phyloP scores from a whole-genome alignment of 2,329 filamentous ascomycete species.

The Apiospora hydei region DNA sequence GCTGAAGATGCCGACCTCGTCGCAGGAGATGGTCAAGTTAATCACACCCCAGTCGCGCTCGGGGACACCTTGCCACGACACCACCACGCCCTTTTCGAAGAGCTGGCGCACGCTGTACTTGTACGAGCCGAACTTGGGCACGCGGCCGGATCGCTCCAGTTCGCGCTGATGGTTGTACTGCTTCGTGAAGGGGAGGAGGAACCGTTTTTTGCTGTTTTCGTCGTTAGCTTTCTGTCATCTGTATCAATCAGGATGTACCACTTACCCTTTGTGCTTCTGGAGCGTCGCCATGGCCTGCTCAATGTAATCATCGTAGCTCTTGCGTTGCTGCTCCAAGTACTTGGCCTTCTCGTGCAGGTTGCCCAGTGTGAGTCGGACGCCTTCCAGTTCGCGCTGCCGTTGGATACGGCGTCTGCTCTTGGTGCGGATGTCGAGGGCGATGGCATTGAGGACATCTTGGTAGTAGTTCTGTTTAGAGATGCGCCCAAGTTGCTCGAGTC shows the following conservation, averaged over 20 bases:
- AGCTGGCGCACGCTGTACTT: slow-evolving; percentile 94
- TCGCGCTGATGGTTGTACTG: slow-evolving; percentile 99
- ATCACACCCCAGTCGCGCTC: slow-evolving; percentile 89
- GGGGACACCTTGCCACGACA: slow-evolving; percentile 85
- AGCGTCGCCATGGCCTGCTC: slow-evolving; percentile 97
- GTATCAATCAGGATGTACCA: slow-evolving; percentile 27
- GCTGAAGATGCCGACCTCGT: slow-evolving; percentile 92
- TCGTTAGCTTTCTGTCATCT: slow-evolving; percentile 27
- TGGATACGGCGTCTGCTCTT: slow-evolving; percentile 95
- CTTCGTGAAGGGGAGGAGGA: slow-evolving; percentile 95
- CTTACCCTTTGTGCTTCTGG: slow-evolving; percentile 92
- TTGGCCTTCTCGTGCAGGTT: slow-evolving; percentile 86
- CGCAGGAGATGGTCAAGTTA: slow-evolving; percentile 92
- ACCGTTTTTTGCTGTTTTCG: slow-evolving; percentile 82
- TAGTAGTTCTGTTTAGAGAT: slow-evolving; percentile 93
- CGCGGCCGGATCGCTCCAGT: slow-evolving; percentile 87
- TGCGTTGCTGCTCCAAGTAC: slow-evolving; percentile 93
- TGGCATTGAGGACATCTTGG: slow-evolving; percentile 97
- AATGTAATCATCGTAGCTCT: slow-evolving; percentile 99
- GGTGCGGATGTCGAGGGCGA: slow-evolving; percentile 94
- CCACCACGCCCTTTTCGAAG: slow-evolving; percentile 90
- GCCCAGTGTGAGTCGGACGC: slow-evolving; percentile 75
- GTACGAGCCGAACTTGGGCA: slow-evolving; percentile 97
- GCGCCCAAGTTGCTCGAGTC: slow-evolving; percentile 84
- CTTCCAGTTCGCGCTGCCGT: slow-evolving; percentile 88